These are phyloP conservation scores for Aspergillus panamensis DNA, from an alignment of 495 filamentous ascomycete genomes.

Conservation along the genomic window DNA sequence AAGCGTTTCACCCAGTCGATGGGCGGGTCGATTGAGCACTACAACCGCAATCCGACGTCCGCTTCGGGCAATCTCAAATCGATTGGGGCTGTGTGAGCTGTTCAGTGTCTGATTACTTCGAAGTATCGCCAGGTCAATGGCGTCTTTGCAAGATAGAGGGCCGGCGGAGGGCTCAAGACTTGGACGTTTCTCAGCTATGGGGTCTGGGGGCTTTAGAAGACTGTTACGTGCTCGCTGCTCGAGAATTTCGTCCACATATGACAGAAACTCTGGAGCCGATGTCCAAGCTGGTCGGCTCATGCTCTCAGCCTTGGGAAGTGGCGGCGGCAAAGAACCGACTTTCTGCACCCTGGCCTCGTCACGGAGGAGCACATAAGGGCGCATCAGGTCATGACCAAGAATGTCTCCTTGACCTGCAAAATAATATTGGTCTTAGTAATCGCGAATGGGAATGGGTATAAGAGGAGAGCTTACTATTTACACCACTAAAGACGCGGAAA, in stretches of 20 bases:
- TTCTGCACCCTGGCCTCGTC: conserved; percentile 65
- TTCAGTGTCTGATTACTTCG: conserved; percentile 62
- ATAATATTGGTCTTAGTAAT: background rate
- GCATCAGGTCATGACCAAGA: conserved; percentile 86
- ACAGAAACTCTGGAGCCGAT: conserved; percentile 60
- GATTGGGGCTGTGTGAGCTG: conserved; percentile 67
- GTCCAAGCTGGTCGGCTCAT: conserved; percentile 37
- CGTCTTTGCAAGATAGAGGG: conserved; percentile 66
- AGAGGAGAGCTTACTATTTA: conserved; percentile 56
- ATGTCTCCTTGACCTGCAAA: conserved; percentile 57
- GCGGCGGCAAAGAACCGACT: conserved; percentile 22
- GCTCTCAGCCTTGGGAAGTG: conserved; percentile 36
- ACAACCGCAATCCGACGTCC: conserved; percentile 81
- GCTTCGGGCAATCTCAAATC: conserved; percentile 91
- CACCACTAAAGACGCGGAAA: conserved; percentile 89
- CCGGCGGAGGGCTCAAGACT: conserved; percentile 41
- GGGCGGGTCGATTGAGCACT: conserved; percentile 84
- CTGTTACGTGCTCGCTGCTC: conserved; percentile 52
- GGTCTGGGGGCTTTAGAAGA: conserved; percentile 59
- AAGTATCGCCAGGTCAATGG: conserved; percentile 87
- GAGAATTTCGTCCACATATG: conserved; percentile 78
- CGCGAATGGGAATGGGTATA: background rate
- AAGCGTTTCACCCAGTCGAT: conserved; percentile 84
- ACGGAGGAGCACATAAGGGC: conserved; percentile 83
- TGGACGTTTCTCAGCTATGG: conserved; percentile 55